Base-by-base conservation (phyloP, 106 monocot genomes). In the Dactylorhiza incarnata region DNA sequence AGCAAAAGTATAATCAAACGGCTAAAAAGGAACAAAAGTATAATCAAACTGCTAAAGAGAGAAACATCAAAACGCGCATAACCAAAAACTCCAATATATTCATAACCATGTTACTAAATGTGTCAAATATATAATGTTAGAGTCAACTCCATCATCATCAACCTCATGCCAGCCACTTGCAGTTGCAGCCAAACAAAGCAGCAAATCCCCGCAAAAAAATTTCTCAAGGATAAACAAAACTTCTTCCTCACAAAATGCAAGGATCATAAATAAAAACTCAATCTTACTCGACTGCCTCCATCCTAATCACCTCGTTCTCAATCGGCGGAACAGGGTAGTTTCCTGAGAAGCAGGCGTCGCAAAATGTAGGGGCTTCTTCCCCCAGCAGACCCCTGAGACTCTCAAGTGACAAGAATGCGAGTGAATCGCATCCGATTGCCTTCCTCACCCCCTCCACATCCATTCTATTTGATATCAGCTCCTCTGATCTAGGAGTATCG, bases 391-490 rank as follows among this genome's bases (percentile, higher is more conserved):
- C 29, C 29, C 77, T 75, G 37, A 91, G 82, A 65, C 86, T 88
- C 19, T 77, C 75, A 1, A 91, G 73, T 0, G 83, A 83, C 43
- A 91, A 75, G 54, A 91, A 91, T 0, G 88, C 83, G 16, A 91
- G 86, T 0, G 91, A 86, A 45, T 91, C 91, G 3, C 83, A 77
- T 12, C 91, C 91, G 50, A 91, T 88, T 20, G 72, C 52, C 23
- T 70, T 71, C 56, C 86, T 77, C 52, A 91, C 82, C 4, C 86
- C 91, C 68, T 88, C 88, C 13, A 77, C 66, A 72, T 88, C 80
- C 91, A 91, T 84, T 75, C 83, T 68, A 50, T 91, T 91, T 8
- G 88, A 88, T 43, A 91, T 84, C 43, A 91, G 78, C 86, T 91
- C 91, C 76, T 78, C 86, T 0, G 82, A 72, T 17, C 87, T 83